Conservation (phyloP, 805 yeast genomes). For the Lachancea cidri region DNA sequence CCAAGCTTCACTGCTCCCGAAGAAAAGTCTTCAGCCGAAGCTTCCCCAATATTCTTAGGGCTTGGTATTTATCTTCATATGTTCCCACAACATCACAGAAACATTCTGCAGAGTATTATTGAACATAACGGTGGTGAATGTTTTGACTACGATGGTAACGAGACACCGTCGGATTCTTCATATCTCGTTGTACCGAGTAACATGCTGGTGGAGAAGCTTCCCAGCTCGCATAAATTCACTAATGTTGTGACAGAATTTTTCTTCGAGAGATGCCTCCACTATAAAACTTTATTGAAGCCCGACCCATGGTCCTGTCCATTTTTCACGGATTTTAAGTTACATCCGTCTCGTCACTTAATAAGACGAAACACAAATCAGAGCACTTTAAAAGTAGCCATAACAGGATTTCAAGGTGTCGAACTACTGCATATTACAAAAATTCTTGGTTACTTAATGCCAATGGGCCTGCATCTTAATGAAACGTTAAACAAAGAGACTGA, state of each 20-base stretch:
- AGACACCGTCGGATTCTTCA: conserved; percentile 1
- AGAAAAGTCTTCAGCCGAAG: background rate
- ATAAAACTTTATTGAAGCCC: conserved; percentile 38
- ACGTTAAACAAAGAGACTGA: conserved; percentile 29
- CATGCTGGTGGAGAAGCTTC: conserved; percentile 11
- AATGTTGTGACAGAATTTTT: conserved; percentile 71
- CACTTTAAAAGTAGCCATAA: conserved; percentile 41
- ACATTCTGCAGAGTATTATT: conserved; percentile 22
- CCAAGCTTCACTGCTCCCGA: background rate
- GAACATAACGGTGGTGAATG: conserved; percentile 22
- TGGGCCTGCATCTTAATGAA: conserved; percentile 23
- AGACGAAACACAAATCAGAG: conserved; percentile 1
- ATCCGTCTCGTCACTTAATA: conserved; percentile 18
- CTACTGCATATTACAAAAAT: conserved; percentile 64
- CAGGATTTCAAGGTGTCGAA: conserved; percentile 79
- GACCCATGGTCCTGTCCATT: conserved; percentile 67
- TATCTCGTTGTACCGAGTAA: conserved; percentile 24
- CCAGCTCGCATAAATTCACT: conserved; percentile 4
- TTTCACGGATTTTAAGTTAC: conserved; percentile 26
- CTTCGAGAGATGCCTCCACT: conserved; percentile 66
- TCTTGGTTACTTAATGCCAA: conserved; percentile 43
- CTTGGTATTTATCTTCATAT: conserved; percentile 14
- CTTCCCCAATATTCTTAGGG: conserved; percentile 12
- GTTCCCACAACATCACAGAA: conserved; percentile 17
- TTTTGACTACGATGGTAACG: conserved; percentile 2